Evolutionary conservation across 73 alveolate species (phyloP), one percentile per base, ranked within the genome.

Genomic region (Paramecium sexaurelia): DNA sequence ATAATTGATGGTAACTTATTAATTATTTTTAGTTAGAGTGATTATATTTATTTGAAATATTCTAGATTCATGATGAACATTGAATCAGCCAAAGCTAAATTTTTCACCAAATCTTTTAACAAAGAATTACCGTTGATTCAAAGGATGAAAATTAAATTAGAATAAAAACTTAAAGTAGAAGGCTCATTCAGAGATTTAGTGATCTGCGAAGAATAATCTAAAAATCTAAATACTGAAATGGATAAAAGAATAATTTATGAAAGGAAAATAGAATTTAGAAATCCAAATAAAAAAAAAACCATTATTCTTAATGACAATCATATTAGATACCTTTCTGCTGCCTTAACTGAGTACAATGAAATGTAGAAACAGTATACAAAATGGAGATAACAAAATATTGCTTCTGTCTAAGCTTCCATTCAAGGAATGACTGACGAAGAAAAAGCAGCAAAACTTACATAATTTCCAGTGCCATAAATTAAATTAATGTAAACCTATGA

Each of bases 331-430:
- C 32, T 78, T 11, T 45, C 26, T 24, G 19, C 73, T 29, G 90
- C 90, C 22, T 43, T 43, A 22, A 24, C 47, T 24, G 90, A 78
- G 22, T 78, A 41, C 29, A 41, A 41, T 26, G 90, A 78, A 26
- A 39, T 78, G 40, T 17, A 36, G 40, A 78, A 78, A 39, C 8
- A 26, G 13, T 78, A 78, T 26, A 78, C 68, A 20, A 78, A 78
- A 78, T 78, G 90, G 90, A 78, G 90, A 78, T 36, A 71, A 71
- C 17, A 71, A 36, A 71, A 71, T 33, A 71, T 71, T 3, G 86
- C 86, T 10, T 35, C 86, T 71, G 83, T 61, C 26, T 61, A 73
- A 17, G 68, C 40, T 22, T 78, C 68, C 4, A 78, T 78, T 0
- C 1, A 41, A 17, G 73, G 90, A 78, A 20, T 40, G 29, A 78